Conservation (phyloP, 1,284 basidiomycete species). For the Malassezia brasiliensis region DNA sequence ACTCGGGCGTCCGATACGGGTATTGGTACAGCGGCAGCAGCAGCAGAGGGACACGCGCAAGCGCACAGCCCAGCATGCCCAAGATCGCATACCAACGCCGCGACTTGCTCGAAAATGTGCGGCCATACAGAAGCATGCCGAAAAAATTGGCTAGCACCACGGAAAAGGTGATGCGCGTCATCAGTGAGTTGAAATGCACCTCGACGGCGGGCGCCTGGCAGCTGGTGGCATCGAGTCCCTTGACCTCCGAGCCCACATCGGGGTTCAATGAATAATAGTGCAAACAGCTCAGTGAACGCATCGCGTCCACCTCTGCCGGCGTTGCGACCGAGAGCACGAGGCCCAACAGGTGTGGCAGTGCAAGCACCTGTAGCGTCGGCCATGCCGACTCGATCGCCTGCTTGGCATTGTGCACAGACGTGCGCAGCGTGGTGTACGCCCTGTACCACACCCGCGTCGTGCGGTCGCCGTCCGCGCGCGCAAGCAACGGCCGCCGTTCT, state of each 20-base stretch:
- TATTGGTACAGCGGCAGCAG: conserved; percentile 16
- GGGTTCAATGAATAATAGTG: conserved; percentile 14
- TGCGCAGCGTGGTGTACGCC: no score
- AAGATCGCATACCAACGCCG: conserved; percentile 1
- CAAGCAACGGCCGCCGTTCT: conserved; percentile 3
- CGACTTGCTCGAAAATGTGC: background rate
- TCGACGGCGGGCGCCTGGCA: conserved; percentile 15
- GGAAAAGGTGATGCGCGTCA: conserved; percentile 5
- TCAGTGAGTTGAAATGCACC: conserved; percentile 10
- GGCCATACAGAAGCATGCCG: conserved; percentile 15
- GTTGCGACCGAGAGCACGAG: conserved; percentile 11
- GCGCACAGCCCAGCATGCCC: conserved; percentile 6
- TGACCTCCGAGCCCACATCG: no score
- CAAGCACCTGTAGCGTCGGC: conserved; percentile 11
- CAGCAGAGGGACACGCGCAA: conserved; percentile 15
- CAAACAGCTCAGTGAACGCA: conserved; percentile 15
- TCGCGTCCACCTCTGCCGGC: conserved; percentile 16
- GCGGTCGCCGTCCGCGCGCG: background rate
- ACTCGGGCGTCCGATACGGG: conserved; percentile 1
- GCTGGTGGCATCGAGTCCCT: background rate
- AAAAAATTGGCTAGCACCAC: conserved; percentile 15
- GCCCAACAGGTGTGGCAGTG: conserved; percentile 8
- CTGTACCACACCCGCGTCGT: no score
- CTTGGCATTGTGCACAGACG: background rate
- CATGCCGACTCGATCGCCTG: background rate